Base-by-base conservation (phyloP, 805 yeast genomes). In the Groenewaldozyma tartarivorans region DNA sequence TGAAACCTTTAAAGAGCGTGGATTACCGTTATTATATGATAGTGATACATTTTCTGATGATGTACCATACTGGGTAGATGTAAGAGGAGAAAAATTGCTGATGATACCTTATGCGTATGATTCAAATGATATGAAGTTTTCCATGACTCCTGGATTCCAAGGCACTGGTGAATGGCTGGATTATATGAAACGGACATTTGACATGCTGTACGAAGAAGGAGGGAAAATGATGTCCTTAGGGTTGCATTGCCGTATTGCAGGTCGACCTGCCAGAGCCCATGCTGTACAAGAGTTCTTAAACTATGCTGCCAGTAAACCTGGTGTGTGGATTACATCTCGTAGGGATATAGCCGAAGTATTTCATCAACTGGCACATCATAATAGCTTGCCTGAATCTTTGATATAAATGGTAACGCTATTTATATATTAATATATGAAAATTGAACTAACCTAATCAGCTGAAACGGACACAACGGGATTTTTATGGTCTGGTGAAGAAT, bases 311-410 rank as follows among this genome's bases (percentile, higher is more conserved):
- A 45, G 49, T 16, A 61, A 58, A 43, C 58, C 53, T 38, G 65
- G 58, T 21, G 67, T 62, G 11, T 61, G 65, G 64, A 58, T 63
- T 4, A 54, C 64, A 21, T 62, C 62, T n/a, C 54, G 67, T 45
- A 52, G 53, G 32, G 62, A 62, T 41, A 63, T 63, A 37, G 67
- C 68, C 2, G 50, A 52, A n/a, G 44, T 41, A 27, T 40, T 40
- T 20, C 19, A 20, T 15, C n/a, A n/a, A n/a, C n/a, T n/a, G n/a
- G 15, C 21, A 21, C 9, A 32, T 20, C 34, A 32, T 32, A 15
- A 17, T 5, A 29, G 32, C 16, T 13, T 13, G 13, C 30, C 11
- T 26, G 30, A 26, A 26, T 11, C 13, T 26, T 26, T 9, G 30
- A 26, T 26, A 9, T 26, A 26, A 26, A 9, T 9, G 30, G 13